These are phyloP conservation scores for Striga asiatica DNA, from an alignment of 257 asterid genomes.

Conservation along the genomic window DNA sequence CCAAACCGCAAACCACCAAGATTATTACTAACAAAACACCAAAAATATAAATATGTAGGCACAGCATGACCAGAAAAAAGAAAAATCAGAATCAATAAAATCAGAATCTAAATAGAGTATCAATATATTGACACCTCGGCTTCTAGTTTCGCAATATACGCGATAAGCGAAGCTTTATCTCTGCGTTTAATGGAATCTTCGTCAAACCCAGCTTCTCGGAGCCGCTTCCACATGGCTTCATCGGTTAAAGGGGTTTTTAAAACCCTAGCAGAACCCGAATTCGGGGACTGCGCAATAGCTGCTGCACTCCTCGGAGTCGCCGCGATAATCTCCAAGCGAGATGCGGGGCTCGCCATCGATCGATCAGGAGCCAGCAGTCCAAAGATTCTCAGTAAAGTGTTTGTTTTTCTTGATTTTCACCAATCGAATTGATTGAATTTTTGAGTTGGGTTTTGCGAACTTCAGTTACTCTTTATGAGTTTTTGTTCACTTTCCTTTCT, in stretches of 20 bases:
- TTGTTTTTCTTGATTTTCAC: slow-evolving; percentile 1
- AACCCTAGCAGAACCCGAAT: slow-evolving; percentile 43
- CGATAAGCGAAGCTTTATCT: slow-evolving; percentile 84
- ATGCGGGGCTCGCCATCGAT: slow-evolving; percentile 35
- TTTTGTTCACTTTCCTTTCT: slow-evolving; percentile 1
- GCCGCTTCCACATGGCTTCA: slow-evolving; percentile 70
- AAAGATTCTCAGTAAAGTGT: slow-evolving; percentile 2
- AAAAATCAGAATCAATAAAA: not conserved
- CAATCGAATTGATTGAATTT: slow-evolving; percentile 4
- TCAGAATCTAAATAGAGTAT: too few relatives aligned
- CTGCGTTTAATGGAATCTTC: slow-evolving; percentile 88
- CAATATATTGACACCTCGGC: slow-evolving; percentile 77
- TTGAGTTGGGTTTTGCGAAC: slow-evolving; percentile 1
- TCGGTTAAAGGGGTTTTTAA: slow-evolving; percentile 60
- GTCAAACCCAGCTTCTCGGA: slow-evolving; percentile 83
- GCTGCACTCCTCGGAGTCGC: slow-evolving; percentile 39
- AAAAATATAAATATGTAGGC: slow-evolving; percentile 5
- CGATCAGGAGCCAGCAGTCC: slow-evolving; percentile 6
- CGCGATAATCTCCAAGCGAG: slow-evolving; percentile 45
- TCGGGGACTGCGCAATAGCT: slow-evolving; percentile 27
- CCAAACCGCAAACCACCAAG: not conserved
- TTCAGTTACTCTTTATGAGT: not conserved
- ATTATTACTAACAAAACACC: not conserved
- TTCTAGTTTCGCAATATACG: slow-evolving; percentile 82
- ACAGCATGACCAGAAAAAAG: not conserved